phyloP scores from a whole-genome alignment of 805 yeast species.

The Myxozyma vanderwaltii region DNA sequence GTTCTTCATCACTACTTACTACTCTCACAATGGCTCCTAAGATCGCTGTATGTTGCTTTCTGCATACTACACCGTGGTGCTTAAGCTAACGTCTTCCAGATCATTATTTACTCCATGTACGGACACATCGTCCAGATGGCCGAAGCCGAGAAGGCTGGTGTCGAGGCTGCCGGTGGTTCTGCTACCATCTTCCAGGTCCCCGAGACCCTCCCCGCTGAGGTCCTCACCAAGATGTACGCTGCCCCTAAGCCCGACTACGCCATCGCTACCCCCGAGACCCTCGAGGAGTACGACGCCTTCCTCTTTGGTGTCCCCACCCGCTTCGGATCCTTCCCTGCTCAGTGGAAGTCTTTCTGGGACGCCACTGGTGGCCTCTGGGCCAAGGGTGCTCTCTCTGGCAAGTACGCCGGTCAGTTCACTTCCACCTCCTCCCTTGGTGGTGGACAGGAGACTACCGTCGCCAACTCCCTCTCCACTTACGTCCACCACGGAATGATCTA shows the following conservation, averaged over 20 bases:
- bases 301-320: constrained; percentile 86
- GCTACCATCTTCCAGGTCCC: constrained; percentile 76
- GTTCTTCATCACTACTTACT: neutral
- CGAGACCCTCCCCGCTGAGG: constrained; percentile 68
- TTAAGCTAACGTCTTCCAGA: constrained; percentile 26
- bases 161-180: constrained; percentile 64
- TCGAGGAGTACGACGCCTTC: constrained; percentile 73
- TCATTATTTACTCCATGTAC: constrained; percentile 72
- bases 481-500: constrained; percentile 80
- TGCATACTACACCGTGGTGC: neutral
- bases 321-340: constrained; percentile 79
- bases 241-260: constrained; percentile 67
- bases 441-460: constrained; percentile 74
- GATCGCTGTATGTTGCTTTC: constrained; percentile 30
- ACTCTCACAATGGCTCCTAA: constrained; percentile 29
- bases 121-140: constrained; percentile 76
- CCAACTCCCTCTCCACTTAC: constrained; percentile 63
- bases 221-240: constrained; percentile 57
- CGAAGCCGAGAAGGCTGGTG: constrained; percentile 65
- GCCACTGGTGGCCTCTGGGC: constrained; percentile 82
- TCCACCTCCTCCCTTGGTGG: constrained; percentile 79
- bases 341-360: constrained; percentile 76
- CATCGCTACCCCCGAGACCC: constrained; percentile 59
- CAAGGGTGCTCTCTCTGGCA: constrained; percentile 67
- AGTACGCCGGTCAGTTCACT: constrained; percentile 71